phyloP scores from a whole-genome alignment of 2,329 filamentous ascomycete genomes.

The Aspergillus fumigatiaffinis region DNA sequence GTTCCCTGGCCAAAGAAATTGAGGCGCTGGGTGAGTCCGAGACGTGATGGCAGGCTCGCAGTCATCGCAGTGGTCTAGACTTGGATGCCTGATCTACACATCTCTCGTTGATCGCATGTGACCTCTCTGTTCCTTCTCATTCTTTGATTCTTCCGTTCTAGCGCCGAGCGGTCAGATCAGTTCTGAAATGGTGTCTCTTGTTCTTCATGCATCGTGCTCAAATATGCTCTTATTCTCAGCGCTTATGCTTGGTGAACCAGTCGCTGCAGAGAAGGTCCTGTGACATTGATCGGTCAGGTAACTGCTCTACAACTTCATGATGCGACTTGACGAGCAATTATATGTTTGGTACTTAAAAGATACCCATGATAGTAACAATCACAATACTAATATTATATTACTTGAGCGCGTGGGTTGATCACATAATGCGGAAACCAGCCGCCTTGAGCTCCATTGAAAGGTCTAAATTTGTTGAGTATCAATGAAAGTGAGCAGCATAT shows the following conservation, averaged over 20 bases:
- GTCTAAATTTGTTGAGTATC: constrained; percentile 1
- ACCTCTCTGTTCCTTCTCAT: neutral
- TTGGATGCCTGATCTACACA: neutral
- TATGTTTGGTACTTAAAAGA: constrained; percentile 21
- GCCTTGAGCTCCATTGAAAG: constrained; percentile 2
- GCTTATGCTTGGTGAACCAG: neutral
- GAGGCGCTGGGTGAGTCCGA: constrained; percentile 27
- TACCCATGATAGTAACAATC: constrained; percentile 22
- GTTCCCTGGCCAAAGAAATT: constrained; percentile 33
- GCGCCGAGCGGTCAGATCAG: neutral
- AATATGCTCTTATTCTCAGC: neutral
- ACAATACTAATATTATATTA: constrained; percentile 5
- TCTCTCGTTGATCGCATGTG: neutral
- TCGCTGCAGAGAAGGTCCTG: neutral
- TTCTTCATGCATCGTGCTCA: neutral
- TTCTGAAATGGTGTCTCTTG: neutral
- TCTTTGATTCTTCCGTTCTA: neutral
- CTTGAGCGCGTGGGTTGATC: neutral
- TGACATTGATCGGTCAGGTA: constrained; percentile 1
- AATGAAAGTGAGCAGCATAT: constrained; percentile 3
- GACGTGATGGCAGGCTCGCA: neutral
- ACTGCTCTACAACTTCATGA: constrained; percentile 6
- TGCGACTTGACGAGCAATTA: constrained; percentile 5
- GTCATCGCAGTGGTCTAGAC: neutral
- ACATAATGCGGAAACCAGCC: constrained; percentile 4